phyloP scores from a whole-genome alignment of 331 rosid species.

The Rhamnella rubrinervis region DNA sequence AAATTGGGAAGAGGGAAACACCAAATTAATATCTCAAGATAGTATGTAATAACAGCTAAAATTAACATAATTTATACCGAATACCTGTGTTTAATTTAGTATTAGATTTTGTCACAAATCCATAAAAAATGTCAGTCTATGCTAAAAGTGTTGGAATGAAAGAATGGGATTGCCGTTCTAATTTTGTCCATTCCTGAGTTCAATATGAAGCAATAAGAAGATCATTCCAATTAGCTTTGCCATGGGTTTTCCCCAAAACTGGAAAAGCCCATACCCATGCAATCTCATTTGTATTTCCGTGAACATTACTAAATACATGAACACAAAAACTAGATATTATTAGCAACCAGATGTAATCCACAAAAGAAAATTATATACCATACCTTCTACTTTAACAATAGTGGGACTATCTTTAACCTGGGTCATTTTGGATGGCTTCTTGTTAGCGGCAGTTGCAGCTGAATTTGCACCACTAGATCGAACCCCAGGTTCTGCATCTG shows the following conservation, averaged over 20 bases:
- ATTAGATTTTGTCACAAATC: no score
- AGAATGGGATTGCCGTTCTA: no score
- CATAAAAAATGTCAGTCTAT: no score
- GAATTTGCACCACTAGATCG: slow-evolving; percentile 34
- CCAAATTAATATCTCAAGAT: neutral
- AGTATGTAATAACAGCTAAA: neutral
- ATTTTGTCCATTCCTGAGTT: neutral
- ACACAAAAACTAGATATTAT: neutral
- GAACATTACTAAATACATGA: no score
- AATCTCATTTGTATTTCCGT: no score
- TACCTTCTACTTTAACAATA: slow-evolving; percentile 75
- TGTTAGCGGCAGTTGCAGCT: slow-evolving; percentile 44
- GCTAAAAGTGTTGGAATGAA: no score
- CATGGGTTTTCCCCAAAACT: neutral
- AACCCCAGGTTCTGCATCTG: slow-evolving; percentile 55
- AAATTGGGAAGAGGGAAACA: neutral
- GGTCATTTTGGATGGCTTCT: slow-evolving; percentile 55
- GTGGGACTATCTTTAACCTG: slow-evolving; percentile 64
- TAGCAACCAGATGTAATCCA: slow-evolving; percentile 24
- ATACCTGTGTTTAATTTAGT: neutral
- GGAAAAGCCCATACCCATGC: no score
- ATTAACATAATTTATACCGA: no score
- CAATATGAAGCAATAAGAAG: neutral
- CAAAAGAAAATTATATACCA: slow-evolving; percentile 18
- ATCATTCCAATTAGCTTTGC: neutral